Base-by-base conservation (phyloP, 2,329 filamentous ascomycete genomes). In the Davidsoniella eucalypti region DNA sequence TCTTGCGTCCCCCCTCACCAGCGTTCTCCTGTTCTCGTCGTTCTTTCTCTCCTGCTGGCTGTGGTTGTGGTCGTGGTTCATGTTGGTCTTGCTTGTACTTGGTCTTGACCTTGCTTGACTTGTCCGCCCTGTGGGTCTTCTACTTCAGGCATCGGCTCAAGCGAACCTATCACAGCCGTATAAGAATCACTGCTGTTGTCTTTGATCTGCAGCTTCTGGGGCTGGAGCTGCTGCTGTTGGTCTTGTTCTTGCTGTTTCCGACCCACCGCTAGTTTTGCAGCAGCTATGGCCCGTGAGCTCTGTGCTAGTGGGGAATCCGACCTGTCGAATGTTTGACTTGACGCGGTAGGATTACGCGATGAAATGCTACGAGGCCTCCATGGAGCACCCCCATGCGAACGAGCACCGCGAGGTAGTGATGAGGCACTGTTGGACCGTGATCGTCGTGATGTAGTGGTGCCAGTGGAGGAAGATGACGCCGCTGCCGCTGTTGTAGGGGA, bases 361-460 rank as follows among this genome's bases (percentile, higher is more conserved):
- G 67, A 65, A 55, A 75, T 69, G 48, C 76, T 71, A 21, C 65
- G 66, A 5, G 71, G 67, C 55, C 66, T 74, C 72, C 72, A 76
- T 23, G 9, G 70, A 73, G 3, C 64, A 33, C 29, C 62, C 40
- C 71, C 65, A 52, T 74, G 70, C 0, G 64, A 63, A 12, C 70
- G 67, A n/a, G 69, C 69, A 2, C 65, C 67, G 8, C 69, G 70
- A 17, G 73, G 71, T 4, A 76, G 60, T 37, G 48, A 50, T 10
- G 48, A 44, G 3, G 21, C 39, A 65, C 61, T 92, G 94, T 44
- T 50, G 5, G 48, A 50, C 12, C 40, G 40, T 5, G 48, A 26
- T 21, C 23, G 40, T 8, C 48, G 26, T 10, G 41, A n/a, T 36
- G 10, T 25, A 10, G 17, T 33, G 12, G 12, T 33, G 12, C 8